Evolutionary conservation across 139 green algal species (phyloP).

Genomic region (Haematococcus sp.): DNA sequence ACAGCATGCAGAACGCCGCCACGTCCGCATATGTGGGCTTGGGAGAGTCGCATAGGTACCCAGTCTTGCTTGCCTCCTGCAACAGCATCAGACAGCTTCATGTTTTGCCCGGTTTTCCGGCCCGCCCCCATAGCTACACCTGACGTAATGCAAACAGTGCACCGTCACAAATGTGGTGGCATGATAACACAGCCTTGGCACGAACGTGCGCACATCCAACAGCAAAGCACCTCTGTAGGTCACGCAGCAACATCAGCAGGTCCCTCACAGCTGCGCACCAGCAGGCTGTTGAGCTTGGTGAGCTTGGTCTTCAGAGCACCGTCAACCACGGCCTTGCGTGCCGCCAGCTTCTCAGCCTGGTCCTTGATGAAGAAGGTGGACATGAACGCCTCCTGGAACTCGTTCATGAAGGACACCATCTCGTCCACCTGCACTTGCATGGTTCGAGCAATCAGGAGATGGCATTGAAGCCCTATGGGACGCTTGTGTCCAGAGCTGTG

Average conservation of each 20-base stretch:
- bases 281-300: constrained; percentile 2
- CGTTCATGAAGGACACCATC: constrained; percentile 6
- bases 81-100: not conserved
- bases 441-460: too few relatives aligned
- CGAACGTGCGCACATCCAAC: too few relatives aligned
- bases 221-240: too few relatives aligned
- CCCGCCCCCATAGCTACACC: too few relatives aligned
- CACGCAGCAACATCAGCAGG: too few relatives aligned
- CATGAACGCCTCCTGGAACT: not conserved
- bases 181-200: too few relatives aligned
- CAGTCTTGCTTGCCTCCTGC: not conserved
- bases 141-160: not conserved
- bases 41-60: not conserved
- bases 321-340: not conserved
- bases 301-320: constrained; percentile 10
- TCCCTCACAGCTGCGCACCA: too few relatives aligned
- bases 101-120: too few relatives aligned
- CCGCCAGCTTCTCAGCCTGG: not conserved
- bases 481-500: too few relatives aligned
- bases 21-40: constrained; percentile 6
- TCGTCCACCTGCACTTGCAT: not conserved
- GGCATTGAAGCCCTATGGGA: too few relatives aligned
- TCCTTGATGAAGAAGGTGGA: not conserved
- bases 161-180: too few relatives aligned
- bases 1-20: not conserved